Percentiles rank a stretch among this genome's conserved stretches.
Conservation (phyloP, 768 basidiomycete genomes). For the Pleurotus salmoneostramineus region DNA sequence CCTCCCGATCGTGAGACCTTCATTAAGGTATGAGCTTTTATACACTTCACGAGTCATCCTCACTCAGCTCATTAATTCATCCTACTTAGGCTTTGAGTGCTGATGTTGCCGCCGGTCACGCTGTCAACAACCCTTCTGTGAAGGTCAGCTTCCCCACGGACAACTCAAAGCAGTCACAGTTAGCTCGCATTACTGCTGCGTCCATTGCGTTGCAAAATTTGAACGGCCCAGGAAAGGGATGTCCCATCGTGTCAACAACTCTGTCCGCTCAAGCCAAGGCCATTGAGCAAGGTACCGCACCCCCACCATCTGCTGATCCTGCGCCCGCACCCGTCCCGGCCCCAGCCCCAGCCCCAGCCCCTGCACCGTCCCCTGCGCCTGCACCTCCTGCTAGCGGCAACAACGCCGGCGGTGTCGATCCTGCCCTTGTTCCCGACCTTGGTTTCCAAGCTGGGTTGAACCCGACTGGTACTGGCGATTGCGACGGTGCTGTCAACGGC, state of each 20-base stretch:
- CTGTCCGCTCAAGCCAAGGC: slow-evolving; percentile 40
- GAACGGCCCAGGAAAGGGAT: slow-evolving; percentile 62
- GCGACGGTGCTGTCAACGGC: slow-evolving; percentile 56
- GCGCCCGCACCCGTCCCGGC: slow-evolving; percentile 12
- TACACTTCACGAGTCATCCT: slow-evolving; percentile 1
- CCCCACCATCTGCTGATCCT: slow-evolving; percentile 15
- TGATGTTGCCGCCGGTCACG: slow-evolving; percentile 59
- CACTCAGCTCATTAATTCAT: background rate
- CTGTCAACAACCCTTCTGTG: slow-evolving; percentile 61
- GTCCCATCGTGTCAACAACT: slow-evolving; percentile 63
- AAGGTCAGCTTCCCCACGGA: slow-evolving; percentile 61
- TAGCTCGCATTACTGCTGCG: slow-evolving; percentile 55
- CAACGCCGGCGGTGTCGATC: slow-evolving; percentile 34
- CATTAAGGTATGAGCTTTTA: slow-evolving; percentile 36
- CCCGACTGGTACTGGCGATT: slow-evolving; percentile 69
- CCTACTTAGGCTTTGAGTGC: slow-evolving; percentile 34
- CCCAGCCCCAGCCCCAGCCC: slow-evolving; percentile 25
- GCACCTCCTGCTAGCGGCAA: slow-evolving; percentile 13
- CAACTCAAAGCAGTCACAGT: slow-evolving; percentile 44
- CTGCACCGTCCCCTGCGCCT: slow-evolving; percentile 9
- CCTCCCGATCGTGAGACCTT: slow-evolving; percentile 54
- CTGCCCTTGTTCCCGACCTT: slow-evolving; percentile 54
- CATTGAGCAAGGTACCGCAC: slow-evolving; percentile 26
- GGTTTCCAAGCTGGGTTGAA: slow-evolving; percentile 54
- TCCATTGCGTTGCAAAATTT: slow-evolving; percentile 73